These are phyloP conservation scores for Alternaria conjuncta DNA, from an alignment of 2,329 filamentous ascomycete genomes.

Conservation along the genomic window DNA sequence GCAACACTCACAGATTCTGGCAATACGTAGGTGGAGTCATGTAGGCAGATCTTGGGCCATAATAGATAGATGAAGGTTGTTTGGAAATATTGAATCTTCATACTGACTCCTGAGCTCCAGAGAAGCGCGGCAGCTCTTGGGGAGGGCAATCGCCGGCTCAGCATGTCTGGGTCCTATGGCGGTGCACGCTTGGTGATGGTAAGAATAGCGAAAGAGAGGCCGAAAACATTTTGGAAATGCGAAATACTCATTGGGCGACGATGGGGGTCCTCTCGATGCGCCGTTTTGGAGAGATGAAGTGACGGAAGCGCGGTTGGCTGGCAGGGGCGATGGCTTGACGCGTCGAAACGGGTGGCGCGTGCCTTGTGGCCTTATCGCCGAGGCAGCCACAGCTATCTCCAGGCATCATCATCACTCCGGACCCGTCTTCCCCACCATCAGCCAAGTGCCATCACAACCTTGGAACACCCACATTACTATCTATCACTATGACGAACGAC, in stretches of 20 bases:
- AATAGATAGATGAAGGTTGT: neutral
- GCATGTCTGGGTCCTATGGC: neutral
- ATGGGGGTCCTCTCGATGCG: neutral
- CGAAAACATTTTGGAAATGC: neutral
- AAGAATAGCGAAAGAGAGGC: neutral
- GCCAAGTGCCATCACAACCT: constrained; percentile 1
- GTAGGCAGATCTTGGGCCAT: neutral
- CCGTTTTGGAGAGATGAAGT: constrained; percentile 5
- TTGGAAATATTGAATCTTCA: neutral
- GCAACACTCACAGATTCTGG: constrained; percentile 8
- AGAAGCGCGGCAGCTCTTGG: neutral
- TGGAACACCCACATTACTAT: constrained; percentile 9
- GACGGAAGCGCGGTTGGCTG: constrained; percentile 10
- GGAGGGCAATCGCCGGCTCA: neutral
- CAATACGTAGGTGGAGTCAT: constrained; percentile 4
- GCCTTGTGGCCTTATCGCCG: constrained; percentile 17
- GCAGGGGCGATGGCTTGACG: neutral
- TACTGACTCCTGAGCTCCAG: neutral
- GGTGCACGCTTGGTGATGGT: neutral
- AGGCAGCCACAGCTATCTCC: constrained; percentile 12
- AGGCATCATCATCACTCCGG: constrained; percentile 11
- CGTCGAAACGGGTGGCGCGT: constrained; percentile 11
- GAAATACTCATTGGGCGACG: neutral
- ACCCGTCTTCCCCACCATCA: constrained; percentile 9
- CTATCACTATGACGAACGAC: constrained; percentile 30